phyloP scores from a whole-genome alignment of 1,139 yeast genomes.

The Nakaseomyces glabratus region DNA sequence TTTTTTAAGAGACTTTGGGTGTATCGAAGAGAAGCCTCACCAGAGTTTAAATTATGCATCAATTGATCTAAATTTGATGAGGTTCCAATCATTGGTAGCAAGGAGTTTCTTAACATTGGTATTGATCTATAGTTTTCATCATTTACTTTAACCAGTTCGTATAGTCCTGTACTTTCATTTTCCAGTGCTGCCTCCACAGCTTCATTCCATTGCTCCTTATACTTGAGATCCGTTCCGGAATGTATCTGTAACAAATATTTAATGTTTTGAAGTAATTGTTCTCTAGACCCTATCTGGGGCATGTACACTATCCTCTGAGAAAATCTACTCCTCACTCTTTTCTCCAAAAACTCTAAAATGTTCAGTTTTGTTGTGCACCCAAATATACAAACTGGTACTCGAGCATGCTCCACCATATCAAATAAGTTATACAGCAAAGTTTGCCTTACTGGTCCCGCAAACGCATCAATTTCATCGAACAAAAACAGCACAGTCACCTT shows the following conservation, averaged over 20 bases:
- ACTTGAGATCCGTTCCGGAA: conserved; percentile 25
- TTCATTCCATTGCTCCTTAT: conserved; percentile 42
- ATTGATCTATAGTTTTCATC: conserved; percentile 55
- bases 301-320: conserved; percentile 67
- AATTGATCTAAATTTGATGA: conserved; percentile 15
- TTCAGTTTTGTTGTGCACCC: conserved; percentile 74
- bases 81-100: conserved; percentile 37
- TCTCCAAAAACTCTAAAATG: conserved; percentile 73
- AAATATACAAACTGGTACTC: conserved; percentile 70
- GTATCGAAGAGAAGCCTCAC: conserved; percentile 19
- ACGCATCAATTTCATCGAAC: conserved; percentile 78
- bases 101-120: conserved; percentile 45
- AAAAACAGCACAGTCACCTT: conserved; percentile 60
- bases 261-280: conserved; percentile 35
- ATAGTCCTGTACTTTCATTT: conserved; percentile 29
- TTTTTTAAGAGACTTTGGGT: conserved; percentile 23
- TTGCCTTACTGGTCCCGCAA: conserved; percentile 65
- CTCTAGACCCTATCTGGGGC: conserved; percentile 40
- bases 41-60: conserved; percentile 13
- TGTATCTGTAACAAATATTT: conserved; percentile 28
- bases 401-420: conserved; percentile 70
- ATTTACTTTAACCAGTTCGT: conserved; percentile 36
- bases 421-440: conserved; percentile 78
- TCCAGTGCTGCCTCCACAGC: conserved; percentile 33
- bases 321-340: conserved; percentile 83